These are phyloP conservation scores for Sporisorium graminicola DNA, from an alignment of 1,284 basidiomycete genomes.

Conservation along the genomic window DNA sequence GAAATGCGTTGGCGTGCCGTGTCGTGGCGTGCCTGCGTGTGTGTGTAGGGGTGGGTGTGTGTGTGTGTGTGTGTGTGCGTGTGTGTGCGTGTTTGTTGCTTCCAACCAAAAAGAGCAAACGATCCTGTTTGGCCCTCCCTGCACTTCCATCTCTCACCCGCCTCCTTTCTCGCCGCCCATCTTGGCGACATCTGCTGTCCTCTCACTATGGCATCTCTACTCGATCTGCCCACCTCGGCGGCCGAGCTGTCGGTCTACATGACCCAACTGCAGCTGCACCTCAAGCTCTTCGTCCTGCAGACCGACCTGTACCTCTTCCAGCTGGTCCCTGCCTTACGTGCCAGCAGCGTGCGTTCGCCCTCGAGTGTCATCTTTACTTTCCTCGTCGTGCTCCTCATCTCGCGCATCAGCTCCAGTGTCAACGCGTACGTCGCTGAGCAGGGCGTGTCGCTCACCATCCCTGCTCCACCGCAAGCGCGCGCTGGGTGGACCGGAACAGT, in stretches of 20 bases:
- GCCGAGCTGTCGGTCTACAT: constrained; percentile 1
- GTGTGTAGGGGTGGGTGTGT: no score
- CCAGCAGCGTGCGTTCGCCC: constrained; percentile 35
- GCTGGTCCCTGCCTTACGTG: constrained; percentile 27
- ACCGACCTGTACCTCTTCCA: constrained; percentile 42
- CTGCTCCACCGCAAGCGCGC: constrained; percentile 41
- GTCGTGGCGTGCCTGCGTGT: no score
- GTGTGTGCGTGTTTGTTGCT: no score
- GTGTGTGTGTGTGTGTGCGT: no score
- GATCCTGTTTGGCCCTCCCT: not conserved
- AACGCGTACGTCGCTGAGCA: constrained; percentile 21
- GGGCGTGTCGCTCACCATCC: constrained; percentile 30
- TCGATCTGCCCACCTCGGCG: not conserved
- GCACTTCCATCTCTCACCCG: not conserved
- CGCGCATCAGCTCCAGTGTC: constrained; percentile 14
- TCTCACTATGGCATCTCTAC: not conserved
- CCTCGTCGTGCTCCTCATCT: constrained; percentile 33
- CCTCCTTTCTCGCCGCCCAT: not conserved
- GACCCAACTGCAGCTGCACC: constrained; percentile 15
- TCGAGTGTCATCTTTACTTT: constrained; percentile 35
- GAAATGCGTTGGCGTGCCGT: no score
- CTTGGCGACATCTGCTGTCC: not conserved
- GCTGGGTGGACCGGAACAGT: constrained; percentile 53
- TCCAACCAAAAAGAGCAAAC: no score
- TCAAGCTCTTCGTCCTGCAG: constrained; percentile 36